Conservation (phyloP, 2,329 filamentous ascomycete species). For the Fusarium proliferatum region DNA sequence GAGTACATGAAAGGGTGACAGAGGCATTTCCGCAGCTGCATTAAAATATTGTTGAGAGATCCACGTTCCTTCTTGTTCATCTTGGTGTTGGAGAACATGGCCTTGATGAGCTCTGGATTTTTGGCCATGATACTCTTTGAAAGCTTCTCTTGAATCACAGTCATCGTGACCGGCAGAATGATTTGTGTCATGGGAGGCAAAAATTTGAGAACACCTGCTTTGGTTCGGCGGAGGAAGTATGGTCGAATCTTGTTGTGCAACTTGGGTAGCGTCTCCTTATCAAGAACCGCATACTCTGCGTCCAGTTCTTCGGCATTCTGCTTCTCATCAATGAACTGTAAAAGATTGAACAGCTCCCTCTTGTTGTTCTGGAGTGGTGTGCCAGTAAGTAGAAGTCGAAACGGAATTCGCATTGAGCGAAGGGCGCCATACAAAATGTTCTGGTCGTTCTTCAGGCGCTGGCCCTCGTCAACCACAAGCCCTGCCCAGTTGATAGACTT, state of each 20-base stretch:
- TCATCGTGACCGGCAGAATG: conserved; percentile 96
- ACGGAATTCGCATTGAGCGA: conserved; percentile 78
- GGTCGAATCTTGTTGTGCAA: conserved; percentile 86
- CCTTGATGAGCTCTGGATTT: conserved; percentile 87
- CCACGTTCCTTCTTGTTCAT: conserved; percentile 78
- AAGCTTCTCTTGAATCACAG: conserved; percentile 89
- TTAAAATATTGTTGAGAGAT: conserved; percentile 91
- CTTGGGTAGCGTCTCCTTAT: conserved; percentile 81
- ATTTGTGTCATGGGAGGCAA: conserved; percentile 94
- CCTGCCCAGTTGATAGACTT: conserved; percentile 83
- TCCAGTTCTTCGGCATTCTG: conserved; percentile 79
- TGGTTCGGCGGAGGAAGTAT: conserved; percentile 80
- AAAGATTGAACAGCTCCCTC: conserved; percentile 92
- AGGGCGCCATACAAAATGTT: conserved; percentile 83
- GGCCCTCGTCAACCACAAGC: conserved; percentile 93
- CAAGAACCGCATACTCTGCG: conserved; percentile 79
- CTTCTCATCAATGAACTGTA: conserved; percentile 87
- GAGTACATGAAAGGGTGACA: conserved; percentile 98
- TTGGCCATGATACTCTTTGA: conserved; percentile 94
- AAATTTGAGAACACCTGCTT: conserved; percentile 89
- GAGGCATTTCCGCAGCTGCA: conserved; percentile 93
- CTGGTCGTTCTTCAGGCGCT: conserved; percentile 93
- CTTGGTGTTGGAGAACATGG: conserved; percentile 79
- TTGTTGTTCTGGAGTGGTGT: conserved; percentile 97
- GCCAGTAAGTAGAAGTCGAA: conserved; percentile 86